phyloP scores from a whole-genome alignment of 2,329 filamentous ascomycete species.

The Aspergillus sp. region DNA sequence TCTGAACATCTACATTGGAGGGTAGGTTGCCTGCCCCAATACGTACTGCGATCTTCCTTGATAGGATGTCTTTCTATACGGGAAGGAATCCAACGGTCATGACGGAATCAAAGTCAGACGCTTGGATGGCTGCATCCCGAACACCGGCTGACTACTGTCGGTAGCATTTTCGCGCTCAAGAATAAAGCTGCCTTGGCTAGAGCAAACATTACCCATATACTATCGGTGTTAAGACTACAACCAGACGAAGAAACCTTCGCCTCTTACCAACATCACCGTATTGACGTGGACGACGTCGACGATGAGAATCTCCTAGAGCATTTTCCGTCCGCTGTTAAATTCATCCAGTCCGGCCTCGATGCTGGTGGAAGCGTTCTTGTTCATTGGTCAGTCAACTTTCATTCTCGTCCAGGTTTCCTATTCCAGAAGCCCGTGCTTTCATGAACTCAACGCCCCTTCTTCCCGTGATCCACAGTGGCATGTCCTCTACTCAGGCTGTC shows the following conservation, averaged over 20 bases:
- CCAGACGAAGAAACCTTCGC: conserved; percentile 57
- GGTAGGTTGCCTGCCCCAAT: conserved; percentile 51
- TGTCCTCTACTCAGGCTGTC: background rate
- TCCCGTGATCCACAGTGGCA: background rate
- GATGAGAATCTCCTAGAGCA: conserved; percentile 83
- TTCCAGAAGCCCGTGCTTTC: background rate
- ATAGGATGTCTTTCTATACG: background rate
- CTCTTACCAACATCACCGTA: conserved; percentile 68
- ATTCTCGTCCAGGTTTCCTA: background rate
- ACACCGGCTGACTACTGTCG: conserved; percentile 7
- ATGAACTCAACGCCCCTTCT: background rate
- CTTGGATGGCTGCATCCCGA: too few species aligned
- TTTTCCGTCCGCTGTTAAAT: conserved; percentile 73
- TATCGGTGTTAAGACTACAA: conserved; percentile 74
- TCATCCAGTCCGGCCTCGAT: conserved; percentile 75
- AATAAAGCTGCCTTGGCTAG: conserved; percentile 68
- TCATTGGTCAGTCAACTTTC: conserved; percentile 61
- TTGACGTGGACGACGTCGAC: conserved; percentile 87
- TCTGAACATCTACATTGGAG: conserved; percentile 73
- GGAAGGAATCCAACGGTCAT: background rate
- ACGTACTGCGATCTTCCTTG: conserved; percentile 1
- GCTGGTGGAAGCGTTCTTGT: conserved; percentile 61
- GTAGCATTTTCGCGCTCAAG: conserved; percentile 75
- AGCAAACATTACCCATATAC: conserved; percentile 80
- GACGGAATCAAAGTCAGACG: too few species aligned